phyloP scores from a whole-genome alignment of 805 yeast species.

The Metschnikowia rubicola region DNA sequence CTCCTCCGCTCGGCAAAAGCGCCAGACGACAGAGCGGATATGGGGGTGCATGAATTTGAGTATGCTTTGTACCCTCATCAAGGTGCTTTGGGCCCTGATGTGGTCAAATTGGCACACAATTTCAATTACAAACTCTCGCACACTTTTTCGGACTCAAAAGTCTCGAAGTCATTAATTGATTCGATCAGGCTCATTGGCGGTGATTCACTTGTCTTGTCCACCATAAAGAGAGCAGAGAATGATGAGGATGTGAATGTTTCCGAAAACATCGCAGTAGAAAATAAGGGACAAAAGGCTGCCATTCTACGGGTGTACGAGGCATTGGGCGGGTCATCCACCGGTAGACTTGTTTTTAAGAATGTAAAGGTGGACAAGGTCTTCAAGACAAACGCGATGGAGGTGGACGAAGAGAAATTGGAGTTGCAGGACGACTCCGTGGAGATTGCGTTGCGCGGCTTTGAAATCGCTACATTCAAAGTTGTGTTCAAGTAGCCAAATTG shows the following conservation, averaged over 20 bases:
- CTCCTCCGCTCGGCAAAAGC: constrained; percentile 87
- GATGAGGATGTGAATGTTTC: constrained; percentile 57
- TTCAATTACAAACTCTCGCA: constrained; percentile 58
- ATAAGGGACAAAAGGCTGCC: constrained; percentile 41
- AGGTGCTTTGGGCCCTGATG: constrained; percentile 59
- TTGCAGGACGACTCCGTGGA: constrained; percentile 32
- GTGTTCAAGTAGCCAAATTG: constrained; percentile 25
- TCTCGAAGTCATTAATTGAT: constrained; percentile 9
- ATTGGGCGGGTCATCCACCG: constrained; percentile 72
- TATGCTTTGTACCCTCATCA: constrained; percentile 83
- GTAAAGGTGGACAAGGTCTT: constrained; percentile 45
- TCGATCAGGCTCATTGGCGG: constrained; percentile 43
- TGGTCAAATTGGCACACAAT: constrained; percentile 73
- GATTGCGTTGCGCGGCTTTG: constrained; percentile 67
- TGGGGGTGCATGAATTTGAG: constrained; percentile 80
- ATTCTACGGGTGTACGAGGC: constrained; percentile 81
- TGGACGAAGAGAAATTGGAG: constrained; percentile 40
- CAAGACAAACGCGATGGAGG: constrained; percentile 60
- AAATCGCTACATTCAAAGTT: constrained; percentile 63
- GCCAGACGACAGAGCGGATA: constrained; percentile 93
- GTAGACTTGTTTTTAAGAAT: constrained; percentile 42
- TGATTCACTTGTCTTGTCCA: constrained; percentile 61
- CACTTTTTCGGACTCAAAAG: constrained; percentile 12
- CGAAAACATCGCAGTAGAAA: constrained; percentile 42
- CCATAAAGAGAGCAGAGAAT: constrained; percentile 84